phyloP scores from a whole-genome alignment of 805 yeast genomes.

The Ogataea thermomethanolica region DNA sequence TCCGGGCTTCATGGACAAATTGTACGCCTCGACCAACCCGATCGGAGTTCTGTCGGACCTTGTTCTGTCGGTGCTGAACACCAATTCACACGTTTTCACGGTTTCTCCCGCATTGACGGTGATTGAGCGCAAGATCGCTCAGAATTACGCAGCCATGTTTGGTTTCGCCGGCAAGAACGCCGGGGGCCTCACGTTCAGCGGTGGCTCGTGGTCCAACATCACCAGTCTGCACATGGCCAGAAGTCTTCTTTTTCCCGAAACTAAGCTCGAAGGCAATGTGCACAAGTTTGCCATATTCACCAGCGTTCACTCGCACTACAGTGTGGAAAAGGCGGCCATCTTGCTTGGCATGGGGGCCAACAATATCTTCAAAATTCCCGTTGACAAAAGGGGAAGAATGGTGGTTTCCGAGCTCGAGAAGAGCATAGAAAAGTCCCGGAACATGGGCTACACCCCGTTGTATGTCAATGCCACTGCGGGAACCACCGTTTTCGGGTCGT shows the following conservation, averaged over 20 bases:
- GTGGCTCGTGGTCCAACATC: conserved; percentile 84
- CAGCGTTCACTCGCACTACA: conserved; percentile 71
- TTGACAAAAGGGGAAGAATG: conserved; percentile 56
- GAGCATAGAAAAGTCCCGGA: conserved; percentile 40
- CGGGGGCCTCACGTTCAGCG: conserved; percentile 83
- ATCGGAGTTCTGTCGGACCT: conserved; percentile 76
- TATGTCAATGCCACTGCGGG: conserved; percentile 85
- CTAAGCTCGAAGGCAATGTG: conserved; percentile 58
- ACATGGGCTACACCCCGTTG: conserved; percentile 65
- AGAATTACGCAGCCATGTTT: conserved; percentile 64
- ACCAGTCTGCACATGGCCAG: conserved; percentile 79
- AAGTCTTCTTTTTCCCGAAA: conserved; percentile 60
- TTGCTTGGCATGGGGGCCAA: conserved; percentile 66
- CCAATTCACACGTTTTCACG: conserved; percentile 82
- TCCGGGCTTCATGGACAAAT: conserved; percentile 78
- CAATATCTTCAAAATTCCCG: conserved; percentile 60
- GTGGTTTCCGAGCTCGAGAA: conserved; percentile 43
- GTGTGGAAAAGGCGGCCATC: conserved; percentile 79
- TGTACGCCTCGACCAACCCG: conserved; percentile 83
- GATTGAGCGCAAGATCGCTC: conserved; percentile 66
- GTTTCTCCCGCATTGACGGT: conserved; percentile 79
- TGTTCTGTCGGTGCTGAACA: conserved; percentile 64
- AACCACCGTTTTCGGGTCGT: conserved; percentile 83
- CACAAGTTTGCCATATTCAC: conserved; percentile 67
- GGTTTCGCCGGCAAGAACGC: conserved; percentile 52